Conservation (phyloP, 2,329 filamentous ascomycete species). For the Sclerotinia borealis region DNA sequence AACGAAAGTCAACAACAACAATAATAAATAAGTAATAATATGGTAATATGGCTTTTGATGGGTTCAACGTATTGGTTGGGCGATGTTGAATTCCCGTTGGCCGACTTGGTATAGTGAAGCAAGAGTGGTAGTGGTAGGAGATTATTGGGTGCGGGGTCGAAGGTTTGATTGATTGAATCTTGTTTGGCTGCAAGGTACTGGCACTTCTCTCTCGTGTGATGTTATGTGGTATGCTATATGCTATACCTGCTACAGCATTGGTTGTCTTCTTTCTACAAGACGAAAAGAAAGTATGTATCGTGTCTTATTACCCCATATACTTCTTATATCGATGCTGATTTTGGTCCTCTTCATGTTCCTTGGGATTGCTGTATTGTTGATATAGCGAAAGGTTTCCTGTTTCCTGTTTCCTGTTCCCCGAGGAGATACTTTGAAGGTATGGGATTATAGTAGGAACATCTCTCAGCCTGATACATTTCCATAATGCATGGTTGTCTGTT, state of each 20-base stretch:
- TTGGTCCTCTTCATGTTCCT: not conserved
- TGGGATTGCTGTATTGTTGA: not conserved
- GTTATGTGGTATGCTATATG: not conserved
- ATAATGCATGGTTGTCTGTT: not conserved
- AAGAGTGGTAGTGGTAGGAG: constrained; percentile 10
- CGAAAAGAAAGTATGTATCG: not conserved
- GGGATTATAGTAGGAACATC: not conserved
- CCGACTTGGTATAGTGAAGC: not conserved
- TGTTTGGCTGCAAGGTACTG: constrained; percentile 8
- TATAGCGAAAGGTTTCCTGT: not conserved
- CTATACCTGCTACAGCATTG: not conserved
- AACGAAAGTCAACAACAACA: not conserved
- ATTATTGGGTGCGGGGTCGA: constrained; percentile 11
- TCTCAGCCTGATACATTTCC: not conserved
- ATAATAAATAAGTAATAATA: not conserved
- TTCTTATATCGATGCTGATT: not conserved
- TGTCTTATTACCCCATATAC: not conserved
- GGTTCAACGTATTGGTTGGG: constrained; percentile 3
- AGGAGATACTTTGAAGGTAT: not conserved
- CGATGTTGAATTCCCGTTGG: not conserved
- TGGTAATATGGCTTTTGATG: not conserved
- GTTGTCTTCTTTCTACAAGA: not conserved
- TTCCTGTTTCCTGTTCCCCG: not conserved
- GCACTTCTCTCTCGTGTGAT: too few relatives aligned
- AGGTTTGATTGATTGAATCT: not conserved